Conservation (phyloP, 2,329 filamentous ascomycete species). For the Cucurbitaria berberidis region DNA sequence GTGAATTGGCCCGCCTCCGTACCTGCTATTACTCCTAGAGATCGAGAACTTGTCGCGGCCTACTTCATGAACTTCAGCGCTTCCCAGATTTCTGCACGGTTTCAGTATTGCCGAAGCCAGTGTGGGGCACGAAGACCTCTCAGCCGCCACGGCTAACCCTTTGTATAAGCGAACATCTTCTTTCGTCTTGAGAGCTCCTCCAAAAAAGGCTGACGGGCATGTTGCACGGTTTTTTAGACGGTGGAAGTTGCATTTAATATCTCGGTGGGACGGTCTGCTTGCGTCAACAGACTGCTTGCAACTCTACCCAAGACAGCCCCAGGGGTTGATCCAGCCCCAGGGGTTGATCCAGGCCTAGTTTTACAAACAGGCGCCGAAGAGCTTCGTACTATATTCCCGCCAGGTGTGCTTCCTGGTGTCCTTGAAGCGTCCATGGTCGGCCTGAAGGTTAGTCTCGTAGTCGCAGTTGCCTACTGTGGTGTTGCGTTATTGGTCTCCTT, state of each 20-base stretch:
- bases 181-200: neutral
- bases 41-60: constrained; percentile 19
- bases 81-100: constrained; percentile 51
- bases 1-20: too few relatives aligned
- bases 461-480: constrained; percentile 6
- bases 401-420: constrained; percentile 7
- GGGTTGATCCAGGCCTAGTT: constrained; percentile 25
- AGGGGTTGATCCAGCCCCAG: constrained; percentile 9
- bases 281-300: constrained; percentile 48
- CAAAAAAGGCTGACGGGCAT: neutral
- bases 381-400: constrained; percentile 29
- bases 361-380: constrained; percentile 51
- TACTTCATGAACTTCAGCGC: constrained; percentile 54
- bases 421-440: constrained; percentile 17
- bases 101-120: constrained; percentile 48
- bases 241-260: constrained; percentile 52
- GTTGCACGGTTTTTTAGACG: constrained; percentile 43
- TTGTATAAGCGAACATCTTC: constrained; percentile 25
- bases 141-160: constrained; percentile 46
- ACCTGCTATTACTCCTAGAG: neutral
- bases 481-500: neutral
- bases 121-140: constrained; percentile 42
- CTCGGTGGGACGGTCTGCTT: constrained; percentile 49
- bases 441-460: constrained; percentile 12
- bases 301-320: constrained; percentile 42